Conservation (phyloP, 306 rosid genomes). For the Medicago truncatula region MtrunA17r5.0-ANR NC_053046.1:19685001-19685500, state of each 20-base stretch:
- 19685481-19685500: not conserved
- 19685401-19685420: not conserved
- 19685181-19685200: not conserved
- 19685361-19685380: not conserved
- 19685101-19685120: not conserved
- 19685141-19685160: too few species aligned
- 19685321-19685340: not conserved
- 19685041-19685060: not conserved
- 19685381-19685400: not conserved
- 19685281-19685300: not conserved
- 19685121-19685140: not conserved
- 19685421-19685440: not conserved
- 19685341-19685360: not conserved
- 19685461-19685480: not conserved
- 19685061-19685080: not conserved
- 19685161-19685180: too few species aligned
- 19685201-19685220: not conserved
- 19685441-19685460: not conserved
- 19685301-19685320: slow-evolving; percentile 8
- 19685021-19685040: not conserved
- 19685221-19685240: not conserved
- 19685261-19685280: not conserved
- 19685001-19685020: not conserved
- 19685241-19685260: not conserved
- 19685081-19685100: not conserved